These are phyloP conservation scores for Diaporthe humulicola DNA, from an alignment of 2,329 filamentous ascomycete genomes.

Conservation along the genomic window DNA sequence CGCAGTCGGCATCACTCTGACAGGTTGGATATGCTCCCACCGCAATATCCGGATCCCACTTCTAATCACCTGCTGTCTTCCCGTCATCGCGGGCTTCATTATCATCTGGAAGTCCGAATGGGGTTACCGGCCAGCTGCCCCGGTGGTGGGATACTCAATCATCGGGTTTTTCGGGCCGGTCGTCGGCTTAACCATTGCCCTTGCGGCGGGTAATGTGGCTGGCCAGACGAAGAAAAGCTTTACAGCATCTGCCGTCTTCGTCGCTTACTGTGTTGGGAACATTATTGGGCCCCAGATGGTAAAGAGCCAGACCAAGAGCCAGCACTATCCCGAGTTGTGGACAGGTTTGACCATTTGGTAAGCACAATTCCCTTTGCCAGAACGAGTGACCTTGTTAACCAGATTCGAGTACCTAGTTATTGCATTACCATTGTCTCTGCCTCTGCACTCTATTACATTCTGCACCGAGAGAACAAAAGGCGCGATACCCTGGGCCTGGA, in stretches of 20 bases:
- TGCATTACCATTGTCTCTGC: slow-evolving; percentile 69
- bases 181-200: slow-evolving; percentile 66
- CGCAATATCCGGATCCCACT: slow-evolving; percentile 75
- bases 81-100: slow-evolving; percentile 80
- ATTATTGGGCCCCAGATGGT: slow-evolving; percentile 82
- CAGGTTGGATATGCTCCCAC: slow-evolving; percentile 74
- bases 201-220: slow-evolving; percentile 79
- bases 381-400: not conserved
- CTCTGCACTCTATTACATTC: slow-evolving; percentile 67
- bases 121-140: slow-evolving; percentile 74
- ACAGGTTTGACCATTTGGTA: slow-evolving; percentile 75
- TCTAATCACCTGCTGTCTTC: slow-evolving; percentile 76
- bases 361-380: slow-evolving; percentile 69
- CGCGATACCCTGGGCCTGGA: slow-evolving; percentile 64
- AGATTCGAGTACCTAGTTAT: slow-evolving; percentile 1
- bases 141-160: slow-evolving; percentile 79
- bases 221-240: slow-evolving; percentile 84
- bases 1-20: slow-evolving; percentile 74
- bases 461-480: slow-evolving; percentile 70
- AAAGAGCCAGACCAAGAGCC: slow-evolving; percentile 71
- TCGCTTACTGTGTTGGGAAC: slow-evolving; percentile 77
- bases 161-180: slow-evolving; percentile 73
- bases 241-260: slow-evolving; percentile 80
- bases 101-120: slow-evolving; percentile 80
- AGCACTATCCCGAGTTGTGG: slow-evolving; percentile 63